A percentile compares a stretch with the other conserved stretches of the same genome.
Evolutionary conservation across 805 yeast species (phyloP).

Genomic region (Yueomyces sp.): DNA sequence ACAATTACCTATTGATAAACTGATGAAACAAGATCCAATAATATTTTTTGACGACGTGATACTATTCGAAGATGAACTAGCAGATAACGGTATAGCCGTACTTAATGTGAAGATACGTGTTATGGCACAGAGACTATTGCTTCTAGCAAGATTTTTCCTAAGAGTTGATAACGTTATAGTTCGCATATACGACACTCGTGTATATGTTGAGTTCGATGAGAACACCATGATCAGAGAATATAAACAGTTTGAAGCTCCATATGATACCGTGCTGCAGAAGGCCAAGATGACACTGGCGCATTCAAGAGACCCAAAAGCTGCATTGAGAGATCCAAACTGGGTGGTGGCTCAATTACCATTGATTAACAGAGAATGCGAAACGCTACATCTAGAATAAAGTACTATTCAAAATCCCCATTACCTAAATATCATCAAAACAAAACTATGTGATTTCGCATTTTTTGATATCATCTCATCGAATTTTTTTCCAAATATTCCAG

Average conservation of each 20-base stretch:
- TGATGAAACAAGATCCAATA: constrained; percentile 70
- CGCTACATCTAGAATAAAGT: constrained; percentile 10
- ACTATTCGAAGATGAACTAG: constrained; percentile 87
- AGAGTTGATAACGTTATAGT: constrained; percentile 85
- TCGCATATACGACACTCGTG: constrained; percentile 71
- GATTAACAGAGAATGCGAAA: constrained; percentile 25
- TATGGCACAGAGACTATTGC: constrained; percentile 66
- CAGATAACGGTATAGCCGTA: constrained; percentile 86
- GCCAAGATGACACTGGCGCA: constrained; percentile 30
- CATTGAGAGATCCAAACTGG: constrained; percentile 78
- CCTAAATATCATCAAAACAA: not conserved
- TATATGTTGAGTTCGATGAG: constrained; percentile 53
- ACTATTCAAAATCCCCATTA: too few relatives aligned
- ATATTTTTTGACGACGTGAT: constrained; percentile 80
- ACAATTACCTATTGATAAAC: constrained; percentile 54
- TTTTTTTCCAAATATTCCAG: not conserved
- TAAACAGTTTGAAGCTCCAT: constrained; percentile 51
- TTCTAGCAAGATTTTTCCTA: constrained; percentile 66
- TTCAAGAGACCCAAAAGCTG: constrained; percentile 54
- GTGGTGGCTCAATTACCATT: constrained; percentile 50
- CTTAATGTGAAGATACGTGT: constrained; percentile 72
- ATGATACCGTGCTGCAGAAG: constrained; percentile 30
- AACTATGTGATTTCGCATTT: not conserved
- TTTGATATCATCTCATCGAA: not conserved
- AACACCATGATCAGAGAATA: constrained; percentile 61